Evolutionary conservation across 75 land plant genomes (phyloP).

Genomic region (Picea glauca): DNA sequence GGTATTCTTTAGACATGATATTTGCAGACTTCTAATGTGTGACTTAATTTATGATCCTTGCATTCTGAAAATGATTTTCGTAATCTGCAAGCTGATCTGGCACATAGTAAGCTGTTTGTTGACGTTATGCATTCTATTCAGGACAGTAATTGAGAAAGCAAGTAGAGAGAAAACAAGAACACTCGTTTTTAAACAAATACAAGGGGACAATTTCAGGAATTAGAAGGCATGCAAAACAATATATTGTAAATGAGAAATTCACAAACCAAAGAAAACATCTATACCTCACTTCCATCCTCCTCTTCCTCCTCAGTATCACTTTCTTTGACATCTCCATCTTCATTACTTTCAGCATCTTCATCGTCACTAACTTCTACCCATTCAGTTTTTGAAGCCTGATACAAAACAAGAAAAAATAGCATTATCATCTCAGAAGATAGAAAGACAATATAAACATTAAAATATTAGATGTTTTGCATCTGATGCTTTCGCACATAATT

Average conservation of each 20-base stretch:
- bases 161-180: background rate
- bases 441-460: background rate
- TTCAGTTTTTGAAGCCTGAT: slow-evolving; percentile 68
- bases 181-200: background rate
- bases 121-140: background rate
- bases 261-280: slow-evolving; percentile 18
- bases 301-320: slow-evolving; percentile 43
- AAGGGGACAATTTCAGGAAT: background rate
- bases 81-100: background rate
- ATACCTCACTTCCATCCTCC: slow-evolving; percentile 37
- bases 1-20: background rate
- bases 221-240: background rate
- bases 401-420: background rate
- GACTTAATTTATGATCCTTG: background rate
- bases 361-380: slow-evolving; percentile 56
- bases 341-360: slow-evolving; percentile 54
- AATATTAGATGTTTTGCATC: background rate
- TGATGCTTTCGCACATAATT: background rate
- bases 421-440: background rate
- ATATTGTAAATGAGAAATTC: background rate
- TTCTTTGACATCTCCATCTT: slow-evolving; percentile 45
- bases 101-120: background rate
- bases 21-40: background rate
- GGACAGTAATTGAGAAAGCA: background rate
- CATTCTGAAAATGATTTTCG: background rate